Evolutionary conservation across 176 grass and related monocot genomes (phyloP).

Genomic region (Eremochloa ophiuroides): DNA sequence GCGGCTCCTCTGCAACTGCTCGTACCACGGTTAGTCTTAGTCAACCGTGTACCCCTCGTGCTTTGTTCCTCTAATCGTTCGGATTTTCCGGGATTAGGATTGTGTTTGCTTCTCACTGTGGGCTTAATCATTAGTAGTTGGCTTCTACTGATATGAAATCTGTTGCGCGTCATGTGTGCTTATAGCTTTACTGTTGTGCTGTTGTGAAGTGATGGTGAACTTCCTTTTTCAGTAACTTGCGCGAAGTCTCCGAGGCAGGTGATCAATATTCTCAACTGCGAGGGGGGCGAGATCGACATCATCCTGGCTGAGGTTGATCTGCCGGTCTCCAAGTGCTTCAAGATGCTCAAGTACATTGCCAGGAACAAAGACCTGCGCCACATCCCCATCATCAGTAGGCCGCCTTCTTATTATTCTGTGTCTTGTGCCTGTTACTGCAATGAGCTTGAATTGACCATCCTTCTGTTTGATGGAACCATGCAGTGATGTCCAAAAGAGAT

Average conservation of each 20-base stretch:
- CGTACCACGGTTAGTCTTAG: conserved; percentile 66
- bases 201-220: not conserved
- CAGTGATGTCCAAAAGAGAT: conserved; percentile 94
- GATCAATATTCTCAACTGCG: conserved; percentile 68
- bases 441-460: not conserved
- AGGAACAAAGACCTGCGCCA: conserved; percentile 77
- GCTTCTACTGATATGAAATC: conserved; percentile 1
- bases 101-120: not conserved
- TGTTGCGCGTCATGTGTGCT: not conserved
- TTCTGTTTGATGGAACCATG: not conserved
- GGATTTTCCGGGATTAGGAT: not conserved
- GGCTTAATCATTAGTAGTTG: not conserved
- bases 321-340: conserved; percentile 78
- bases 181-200: not conserved
- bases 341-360: conserved; percentile 97
- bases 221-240: conserved; percentile 55
- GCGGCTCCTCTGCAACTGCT: conserved; percentile 82
- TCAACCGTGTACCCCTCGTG: not conserved
- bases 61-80: not conserved
- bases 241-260: conserved; percentile 76
- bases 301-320: conserved; percentile 93
- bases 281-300: conserved; percentile 76
- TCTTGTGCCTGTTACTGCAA: not conserved
- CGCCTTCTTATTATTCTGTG: not conserved
- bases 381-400: conserved; percentile 96